Evolutionary conservation across 2,329 filamentous ascomycete genomes (phyloP), one percentile per base, ranked within the genome.

Genomic region (Penicillium palitans): DNA sequence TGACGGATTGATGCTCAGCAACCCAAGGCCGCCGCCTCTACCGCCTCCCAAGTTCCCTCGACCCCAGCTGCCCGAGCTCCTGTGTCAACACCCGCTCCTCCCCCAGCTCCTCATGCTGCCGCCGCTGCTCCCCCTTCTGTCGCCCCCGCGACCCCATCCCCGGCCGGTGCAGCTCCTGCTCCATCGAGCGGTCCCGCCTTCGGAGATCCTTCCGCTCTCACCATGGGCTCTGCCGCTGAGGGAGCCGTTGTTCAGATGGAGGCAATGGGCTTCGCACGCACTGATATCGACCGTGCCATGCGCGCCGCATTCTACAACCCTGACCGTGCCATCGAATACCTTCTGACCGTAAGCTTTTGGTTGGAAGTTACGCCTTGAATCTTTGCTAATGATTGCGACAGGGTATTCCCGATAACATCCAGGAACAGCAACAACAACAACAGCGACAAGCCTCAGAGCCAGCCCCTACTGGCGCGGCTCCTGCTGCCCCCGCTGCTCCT

Each of bases 231-330:
- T 61, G 89, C 93, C 75, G 87, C 92, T 66, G 86, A 90, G 62
- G 87, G 88, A 66, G 92, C 91, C 39, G 89, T 98, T 70, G 84
- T 89, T 49, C 91, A 93, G 73, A 96, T 99, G 92, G 93, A 96
- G 79, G 89, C 89, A 65, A 99, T 99, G 95, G 95, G 95, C 9
- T 99, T 99, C 68, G 86, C 90, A 70, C 85, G 93, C 71, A 81
- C 86, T 52, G 90, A 96, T 72, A 96, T 97, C 66, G 92, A 97
- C 68, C 86, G 89, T 48, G 95, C 95, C 52, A 95, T 99, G 89
- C 90, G 93, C 71, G 95, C 95, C 63, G 95, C 95, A 15, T 99
- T 91, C 78, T 96, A 90, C 83, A 99, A 99, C 79, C 92, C 93
- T 15, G 93, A 98, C 76, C 91, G 95, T 69, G 95, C 95, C 54